Evolutionary conservation across 768 basidiomycete species (phyloP), one percentile per base, ranked within the genome.

Genomic region (Brasilioporus rufonigricans): DNA sequence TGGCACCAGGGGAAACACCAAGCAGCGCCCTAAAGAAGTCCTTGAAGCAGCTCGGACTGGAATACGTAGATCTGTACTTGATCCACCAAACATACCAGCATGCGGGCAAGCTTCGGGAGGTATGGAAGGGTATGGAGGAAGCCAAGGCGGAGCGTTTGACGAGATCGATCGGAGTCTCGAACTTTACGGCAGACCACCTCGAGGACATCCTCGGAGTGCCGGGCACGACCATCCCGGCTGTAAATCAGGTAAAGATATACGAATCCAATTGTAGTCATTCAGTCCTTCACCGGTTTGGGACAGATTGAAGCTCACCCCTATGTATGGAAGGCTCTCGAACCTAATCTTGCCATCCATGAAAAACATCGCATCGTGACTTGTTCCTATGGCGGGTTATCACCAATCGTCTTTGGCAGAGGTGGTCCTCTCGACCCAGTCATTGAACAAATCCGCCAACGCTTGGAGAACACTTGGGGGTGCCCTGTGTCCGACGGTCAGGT

Each of bases 81-180:
- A 74, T 89, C 50, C 88, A 89, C 60, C 65, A 61, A 41, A 73
- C 82, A 5, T 59, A 57, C 7, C 56, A 67, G 4, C 71, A 75
- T 39, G 68, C 61, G 36, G 78, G 77, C n/a, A 76, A 70, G 48
- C 67, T 86, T 48, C 72, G 73, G 52, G 74, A 80, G 24, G 64
- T 80, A 46, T 88, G 87, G 86, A 75, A 74, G 40, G 79, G 71
- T 5, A 78, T 89, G 79, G 85, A 87, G 61, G 78, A 76, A 32
- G 70, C 81, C 38, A 74, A 82, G 60, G 63, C 63, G 19, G 77
- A 69, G 6, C 76, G 77, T 11, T 57, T 72, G 36, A 66, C 74
- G 18, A 73, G 64, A 53, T 71, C 71, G 44, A 76, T 80, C 44
- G 82, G 83, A 2, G 41, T 43, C 24, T 43, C 41, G 9, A 44